Percentiles rank a stretch among this genome's conserved stretches.
Conservation (phyloP, 805 yeast species). For the Candida patagonica region DNA sequence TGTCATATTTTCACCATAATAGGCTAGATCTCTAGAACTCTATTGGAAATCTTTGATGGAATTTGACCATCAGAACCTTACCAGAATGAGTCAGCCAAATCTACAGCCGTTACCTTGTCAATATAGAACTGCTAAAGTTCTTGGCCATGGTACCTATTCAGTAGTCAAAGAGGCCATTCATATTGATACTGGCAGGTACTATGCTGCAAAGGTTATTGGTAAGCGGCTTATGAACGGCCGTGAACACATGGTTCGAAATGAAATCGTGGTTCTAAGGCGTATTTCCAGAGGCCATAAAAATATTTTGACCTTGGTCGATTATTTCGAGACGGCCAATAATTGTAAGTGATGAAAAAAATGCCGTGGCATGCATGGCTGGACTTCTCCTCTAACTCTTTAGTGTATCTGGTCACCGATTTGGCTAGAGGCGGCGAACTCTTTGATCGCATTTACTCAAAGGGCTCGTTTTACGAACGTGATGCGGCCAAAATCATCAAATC, state of each 20-base stretch:
- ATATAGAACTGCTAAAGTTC: constrained; percentile 22
- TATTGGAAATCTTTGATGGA: too few relatives aligned
- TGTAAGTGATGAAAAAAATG: too few relatives aligned
- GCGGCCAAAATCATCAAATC: constrained; percentile 42
- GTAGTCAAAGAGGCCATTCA: constrained; percentile 36
- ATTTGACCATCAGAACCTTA: constrained; percentile 1
- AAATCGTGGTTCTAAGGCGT: constrained; percentile 45
- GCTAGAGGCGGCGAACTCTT: constrained; percentile 64
- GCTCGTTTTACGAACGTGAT: constrained; percentile 39
- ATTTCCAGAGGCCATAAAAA: constrained; percentile 44
- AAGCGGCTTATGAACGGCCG: constrained; percentile 44
- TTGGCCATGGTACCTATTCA: constrained; percentile 37
- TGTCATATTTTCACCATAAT: too few relatives aligned
- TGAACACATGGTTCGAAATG: constrained; percentile 50
- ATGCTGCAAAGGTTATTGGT: constrained; percentile 46
- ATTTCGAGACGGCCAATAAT: constrained; percentile 55
- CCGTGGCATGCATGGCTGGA: background rate
- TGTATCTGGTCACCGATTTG: constrained; percentile 52
- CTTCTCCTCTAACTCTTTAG: constrained; percentile 1
- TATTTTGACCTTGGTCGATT: constrained; percentile 54
- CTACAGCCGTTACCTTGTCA: constrained; percentile 22
- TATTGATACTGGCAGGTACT: constrained; percentile 33
- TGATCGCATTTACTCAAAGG: constrained; percentile 43
- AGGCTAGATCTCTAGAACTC: too few relatives aligned
- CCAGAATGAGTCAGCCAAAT: too few relatives aligned